Base-by-base conservation (phyloP, 2,329 filamentous ascomycete genomes). In the Paracoccidioides lutzii region DNA sequence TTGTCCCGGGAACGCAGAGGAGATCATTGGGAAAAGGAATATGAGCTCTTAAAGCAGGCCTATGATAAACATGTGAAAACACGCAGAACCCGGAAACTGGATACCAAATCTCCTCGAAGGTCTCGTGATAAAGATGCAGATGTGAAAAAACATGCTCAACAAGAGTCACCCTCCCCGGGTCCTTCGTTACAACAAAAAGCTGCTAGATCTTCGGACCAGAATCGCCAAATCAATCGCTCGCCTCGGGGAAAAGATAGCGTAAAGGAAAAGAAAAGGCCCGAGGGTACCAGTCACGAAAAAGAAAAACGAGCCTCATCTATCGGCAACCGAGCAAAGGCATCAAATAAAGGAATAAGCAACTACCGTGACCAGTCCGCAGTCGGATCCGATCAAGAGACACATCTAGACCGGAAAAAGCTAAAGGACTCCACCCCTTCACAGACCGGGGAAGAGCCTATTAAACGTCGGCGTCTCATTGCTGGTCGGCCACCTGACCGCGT, bases 11-110 rank as follows among this genome's bases (percentile, higher is more conserved):
- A 88, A 50, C 83, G 89, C 43, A 83, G 84, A 61, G 91, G 93
- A 0, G 88, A 90, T 6, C 86, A 88, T 58, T 96, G 90, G 89
- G 85, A 91, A 67, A 84, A 91, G 59, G 93, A 98, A 68, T 84
- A 87, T 60, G 81, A 89, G 45, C 75, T 94, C 55, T 71, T 98
- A 51, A 90, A 90, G 67, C 79, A 83, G n/a, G 74, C 75, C 1
- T 76, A 71, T 58, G 72, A 76, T 48, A 71, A 70, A 37, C 66
- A 69, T 58, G 44, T 61, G 32, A 67, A 53, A 32, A 33, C 51
- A 14, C 53, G 52, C 28, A 73, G 71, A 72, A 69, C 57, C 58
- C 60, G 15, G 67, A 67, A 52, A 57, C 59, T n/a, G 64, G 64
- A 50, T 32, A 46, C 53, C 4, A 54, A 48, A 44, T 74, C 72